Percentiles rank a stretch among this genome's conserved stretches.
Conservation (phyloP, 2,329 filamentous ascomycete species). For the Stachybotrys elegans region DNA sequence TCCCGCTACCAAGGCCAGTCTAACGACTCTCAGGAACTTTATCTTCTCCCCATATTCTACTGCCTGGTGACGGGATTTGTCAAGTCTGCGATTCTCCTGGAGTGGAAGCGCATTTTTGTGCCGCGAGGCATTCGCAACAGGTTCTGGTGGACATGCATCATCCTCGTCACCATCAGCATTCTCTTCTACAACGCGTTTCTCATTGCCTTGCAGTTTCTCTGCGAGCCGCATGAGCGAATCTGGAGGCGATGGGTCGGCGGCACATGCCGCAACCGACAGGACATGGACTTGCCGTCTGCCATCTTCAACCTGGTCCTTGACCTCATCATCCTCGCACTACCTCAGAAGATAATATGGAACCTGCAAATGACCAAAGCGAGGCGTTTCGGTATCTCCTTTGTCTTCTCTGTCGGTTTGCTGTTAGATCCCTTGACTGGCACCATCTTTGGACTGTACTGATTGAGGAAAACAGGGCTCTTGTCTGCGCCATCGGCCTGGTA, state of each 20-base stretch:
- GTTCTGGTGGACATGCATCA: background rate
- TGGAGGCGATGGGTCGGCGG: background rate
- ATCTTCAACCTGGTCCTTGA: conserved; percentile 15
- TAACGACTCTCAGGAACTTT: too few relatives aligned
- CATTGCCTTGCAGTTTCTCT: background rate
- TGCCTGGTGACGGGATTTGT: background rate
- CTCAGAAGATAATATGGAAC: conserved; percentile 10
- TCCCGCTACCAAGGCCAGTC: too few relatives aligned
- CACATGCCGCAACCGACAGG: background rate
- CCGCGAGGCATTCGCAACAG: background rate
- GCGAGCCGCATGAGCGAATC: background rate
- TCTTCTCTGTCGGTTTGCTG: conserved; percentile 16
- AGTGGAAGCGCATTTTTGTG: background rate
- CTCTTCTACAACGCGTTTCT: background rate
- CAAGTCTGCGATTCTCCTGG: background rate
- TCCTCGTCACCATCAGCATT: background rate
- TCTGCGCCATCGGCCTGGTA: background rate
- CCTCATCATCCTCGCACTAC: conserved; percentile 13
- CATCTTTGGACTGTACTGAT: background rate
- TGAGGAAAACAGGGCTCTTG: background rate
- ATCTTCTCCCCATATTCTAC: too few relatives aligned
- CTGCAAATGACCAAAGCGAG: conserved; percentile 13
- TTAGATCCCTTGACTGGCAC: conserved; percentile 5
- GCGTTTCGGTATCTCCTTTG: conserved; percentile 11
- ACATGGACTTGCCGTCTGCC: conserved; percentile 1